Base-by-base conservation (phyloP, 2,329 filamentous ascomycete species). In the Penicillium sp. region DNA sequence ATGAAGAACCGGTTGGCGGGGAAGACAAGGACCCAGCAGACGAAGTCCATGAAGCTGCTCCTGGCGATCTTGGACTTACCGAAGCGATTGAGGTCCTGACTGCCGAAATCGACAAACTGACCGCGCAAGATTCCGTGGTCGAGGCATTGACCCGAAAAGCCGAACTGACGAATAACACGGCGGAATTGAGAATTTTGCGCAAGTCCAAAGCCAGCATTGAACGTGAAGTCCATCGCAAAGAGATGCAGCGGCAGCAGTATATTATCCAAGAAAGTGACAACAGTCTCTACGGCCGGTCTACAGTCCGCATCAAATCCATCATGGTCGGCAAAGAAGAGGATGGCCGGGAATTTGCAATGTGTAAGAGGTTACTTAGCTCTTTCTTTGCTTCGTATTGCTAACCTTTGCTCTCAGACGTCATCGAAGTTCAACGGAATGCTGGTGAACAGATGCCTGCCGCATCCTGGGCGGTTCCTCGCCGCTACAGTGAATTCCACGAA, bases 261-360 rank as follows among this genome's bases (percentile, higher is more conserved):
- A 91, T 96, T 46, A 87, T 98, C 8, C 95, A 99, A 75, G 95
- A 99, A 75, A 97, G 92, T 70, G 96, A 99, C 72, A 99, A 96
- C 74, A 96, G 92, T 73, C 81, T 99, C 25, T 98, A 96, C 69
- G 95, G 95, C 2, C 90, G 93, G 19, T 93, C 95, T 2, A 91
- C 87, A 0, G 87, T 98, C 67, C 89, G 85, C 66, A 97, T 99
- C 71, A 95, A 95, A 69, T 91, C 91, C 0, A 93, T 96, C 53
- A 92, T 96, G 77, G 91, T 97, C 14, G 93, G 92, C 6, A 89
- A 88, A 60, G 95, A 98, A 63, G 90, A 93, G 27, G 93, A 97
- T 67, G 93, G 93, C 7, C 89, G 92, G 66, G 95, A 99, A 70
- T 99, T 90, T 72, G 95, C 93, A 9, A 81, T 97, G 59, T 99